phyloP scores from a whole-genome alignment of 1,284 basidiomycete species.

The Phellinidium pouzarii region DNA sequence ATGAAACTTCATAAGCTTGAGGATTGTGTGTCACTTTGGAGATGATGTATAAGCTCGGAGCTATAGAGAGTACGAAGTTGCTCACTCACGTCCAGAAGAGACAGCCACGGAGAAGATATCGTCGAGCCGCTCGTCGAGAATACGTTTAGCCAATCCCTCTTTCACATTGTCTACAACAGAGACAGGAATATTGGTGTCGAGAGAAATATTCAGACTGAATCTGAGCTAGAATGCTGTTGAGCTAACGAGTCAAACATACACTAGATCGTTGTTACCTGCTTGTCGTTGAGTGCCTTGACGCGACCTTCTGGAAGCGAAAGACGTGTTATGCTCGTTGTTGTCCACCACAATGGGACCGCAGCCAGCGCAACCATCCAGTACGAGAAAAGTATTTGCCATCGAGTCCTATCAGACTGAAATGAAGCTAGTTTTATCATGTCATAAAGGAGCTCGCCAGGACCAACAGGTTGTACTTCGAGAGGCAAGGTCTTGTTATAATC shows the following conservation, averaged over 20 bases:
- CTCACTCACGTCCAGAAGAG: neutral
- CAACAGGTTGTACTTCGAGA: too few relatives aligned
- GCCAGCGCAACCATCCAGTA: slow-evolving; percentile 74
- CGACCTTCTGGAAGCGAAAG: slow-evolving; percentile 62
- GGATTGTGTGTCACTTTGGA: neutral
- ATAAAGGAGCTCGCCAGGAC: neutral
- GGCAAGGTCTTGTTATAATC: too few relatives aligned
- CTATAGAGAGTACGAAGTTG: neutral
- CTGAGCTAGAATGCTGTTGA: slow-evolving; percentile 13
- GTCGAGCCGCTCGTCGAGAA: slow-evolving; percentile 7
- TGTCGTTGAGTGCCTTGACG: slow-evolving; percentile 47
- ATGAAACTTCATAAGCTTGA: slow-evolving; percentile 1
- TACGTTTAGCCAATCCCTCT: neutral
- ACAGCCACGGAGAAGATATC: slow-evolving; percentile 2
- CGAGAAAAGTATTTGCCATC: slow-evolving; percentile 55
- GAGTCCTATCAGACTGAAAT: slow-evolving; percentile 42
- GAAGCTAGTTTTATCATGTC: slow-evolving; percentile 30
- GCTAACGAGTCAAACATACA: neutral
- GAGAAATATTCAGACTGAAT: slow-evolving; percentile 47
- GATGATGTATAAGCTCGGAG: neutral
- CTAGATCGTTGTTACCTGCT: slow-evolving; percentile 24
- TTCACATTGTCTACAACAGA: neutral
- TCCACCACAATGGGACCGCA: slow-evolving; percentile 84
- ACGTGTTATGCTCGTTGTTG: slow-evolving; percentile 78
- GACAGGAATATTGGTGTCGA: slow-evolving; percentile 29